A percentile compares a stretch with the other conserved stretches of the same genome.
These are phyloP conservation scores for Cystobasidium onofrii DNA, from an alignment of 768 basidiomycete genomes.

Conservation along the genomic window DNA sequence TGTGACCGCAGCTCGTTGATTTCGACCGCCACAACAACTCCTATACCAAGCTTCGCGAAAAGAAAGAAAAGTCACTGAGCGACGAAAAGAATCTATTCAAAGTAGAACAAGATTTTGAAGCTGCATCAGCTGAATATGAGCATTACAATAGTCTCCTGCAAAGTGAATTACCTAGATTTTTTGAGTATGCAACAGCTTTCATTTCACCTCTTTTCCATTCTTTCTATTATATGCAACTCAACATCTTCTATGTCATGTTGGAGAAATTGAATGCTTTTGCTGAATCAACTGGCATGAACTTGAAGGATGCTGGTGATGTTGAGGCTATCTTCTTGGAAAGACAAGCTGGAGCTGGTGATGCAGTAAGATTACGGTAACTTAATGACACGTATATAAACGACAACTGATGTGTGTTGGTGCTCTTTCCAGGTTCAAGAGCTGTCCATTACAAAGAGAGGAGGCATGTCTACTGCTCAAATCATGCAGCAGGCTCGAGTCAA, in stretches of 20 bases:
- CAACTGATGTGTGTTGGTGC: not conserved
- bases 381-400: not conserved
- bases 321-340: constrained; percentile 73
- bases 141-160: constrained; percentile 64
- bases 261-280: constrained; percentile 88
- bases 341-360: constrained; percentile 71
- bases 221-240: constrained; percentile 98
- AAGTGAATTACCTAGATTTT: constrained; percentile 85
- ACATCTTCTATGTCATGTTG: constrained; percentile 84
- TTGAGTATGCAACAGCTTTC: constrained; percentile 75
- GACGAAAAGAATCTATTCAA: constrained; percentile 65
- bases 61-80: constrained; percentile 90
- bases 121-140: constrained; percentile 50
- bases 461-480: constrained; percentile 32
- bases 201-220: constrained; percentile 97
- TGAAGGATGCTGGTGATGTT: constrained; percentile 46
- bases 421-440: constrained; percentile 35
- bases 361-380: constrained; percentile 47
- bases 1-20: constrained; percentile 61
- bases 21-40: constrained; percentile 96
- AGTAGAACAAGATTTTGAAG: constrained; percentile 50
- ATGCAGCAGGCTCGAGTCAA: constrained; percentile 37
- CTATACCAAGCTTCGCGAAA: constrained; percentile 86
- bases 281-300: constrained; percentile 55
- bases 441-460: constrained; percentile 62